phyloP scores from a whole-genome alignment of 2,329 filamentous ascomycete species.

The Cladophialophora yegresii region DNA sequence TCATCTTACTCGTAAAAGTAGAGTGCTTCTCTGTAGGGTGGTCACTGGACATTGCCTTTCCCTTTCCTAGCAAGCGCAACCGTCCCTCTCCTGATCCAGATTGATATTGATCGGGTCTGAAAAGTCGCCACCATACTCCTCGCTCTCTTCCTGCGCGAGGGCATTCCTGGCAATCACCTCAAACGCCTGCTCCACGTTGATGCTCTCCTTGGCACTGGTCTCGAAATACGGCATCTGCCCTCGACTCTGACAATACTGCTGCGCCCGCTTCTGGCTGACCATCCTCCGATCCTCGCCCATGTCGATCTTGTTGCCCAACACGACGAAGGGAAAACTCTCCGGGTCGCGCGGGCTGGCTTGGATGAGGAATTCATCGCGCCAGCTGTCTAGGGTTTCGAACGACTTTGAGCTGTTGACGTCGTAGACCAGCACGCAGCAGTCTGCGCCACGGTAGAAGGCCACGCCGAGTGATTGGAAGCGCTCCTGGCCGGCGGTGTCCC shows the following conservation, averaged over 20 bases:
- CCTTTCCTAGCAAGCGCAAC: constrained; percentile 76
- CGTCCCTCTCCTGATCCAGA: constrained; percentile 88
- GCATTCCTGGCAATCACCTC: constrained; percentile 95
- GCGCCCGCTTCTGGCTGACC: constrained; percentile 92
- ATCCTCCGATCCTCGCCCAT: constrained; percentile 96
- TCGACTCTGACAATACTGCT: constrained; percentile 97
- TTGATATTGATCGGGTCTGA: constrained; percentile 98
- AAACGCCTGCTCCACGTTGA: constrained; percentile 92
- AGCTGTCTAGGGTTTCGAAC: constrained; percentile 97
- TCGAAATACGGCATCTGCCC: constrained; percentile 98
- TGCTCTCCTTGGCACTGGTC: constrained; percentile 97
- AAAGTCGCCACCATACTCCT: constrained; percentile 97
- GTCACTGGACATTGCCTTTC: background rate
- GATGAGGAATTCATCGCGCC: constrained; percentile 97
- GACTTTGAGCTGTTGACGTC: constrained; percentile 99
- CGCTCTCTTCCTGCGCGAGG: constrained; percentile 92
- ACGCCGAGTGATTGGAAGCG: constrained; percentile 96
- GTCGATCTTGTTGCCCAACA: constrained; percentile 98
- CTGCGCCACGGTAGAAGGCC: constrained; percentile 94
- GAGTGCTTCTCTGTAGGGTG: background rate
- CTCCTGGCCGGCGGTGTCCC: constrained; percentile 97
- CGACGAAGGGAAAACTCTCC: constrained; percentile 97
- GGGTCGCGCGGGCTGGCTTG: constrained; percentile 95
- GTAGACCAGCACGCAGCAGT: constrained; percentile 97
- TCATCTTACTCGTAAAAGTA: background rate